Evolutionary conservation across 805 yeast genomes (phyloP).

Genomic region (Lipomyces spencermartinsiae): DNA sequence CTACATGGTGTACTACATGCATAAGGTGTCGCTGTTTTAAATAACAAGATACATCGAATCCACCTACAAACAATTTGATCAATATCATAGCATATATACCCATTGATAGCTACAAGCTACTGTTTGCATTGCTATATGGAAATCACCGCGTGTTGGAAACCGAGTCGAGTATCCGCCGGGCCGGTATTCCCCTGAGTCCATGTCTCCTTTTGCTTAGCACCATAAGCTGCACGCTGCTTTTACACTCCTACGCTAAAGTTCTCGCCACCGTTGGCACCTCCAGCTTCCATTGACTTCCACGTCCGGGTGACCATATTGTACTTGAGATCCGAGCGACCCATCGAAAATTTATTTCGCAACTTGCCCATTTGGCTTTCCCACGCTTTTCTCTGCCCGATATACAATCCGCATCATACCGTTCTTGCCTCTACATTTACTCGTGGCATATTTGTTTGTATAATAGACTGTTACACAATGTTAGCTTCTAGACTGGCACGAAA

Average conservation of each 20-base stretch:
- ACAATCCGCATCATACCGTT: constrained; percentile 13
- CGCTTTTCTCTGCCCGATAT: neutral
- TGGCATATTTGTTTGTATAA: constrained; percentile 2
- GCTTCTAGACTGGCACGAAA: constrained; percentile 52
- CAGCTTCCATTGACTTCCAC: constrained; percentile 33
- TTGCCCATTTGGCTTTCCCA: constrained; percentile 5
- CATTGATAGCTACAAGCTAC: too few relatives aligned
- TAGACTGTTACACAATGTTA: constrained; percentile 42
- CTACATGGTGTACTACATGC: too few relatives aligned
- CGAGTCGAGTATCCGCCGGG: neutral
- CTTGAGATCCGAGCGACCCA: neutral
- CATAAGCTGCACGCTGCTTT: neutral
- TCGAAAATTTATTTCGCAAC: constrained; percentile 11
- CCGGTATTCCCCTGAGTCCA: neutral
- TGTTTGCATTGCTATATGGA: too few relatives aligned
- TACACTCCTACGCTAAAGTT: neutral
- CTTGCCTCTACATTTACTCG: constrained; percentile 8
- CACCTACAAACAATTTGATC: too few relatives aligned
- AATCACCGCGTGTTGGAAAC: too few relatives aligned
- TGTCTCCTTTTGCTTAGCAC: neutral
- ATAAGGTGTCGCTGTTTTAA: too few relatives aligned
- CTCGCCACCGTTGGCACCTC: neutral
- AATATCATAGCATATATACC: too few relatives aligned
- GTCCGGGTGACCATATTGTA: constrained; percentile 28
- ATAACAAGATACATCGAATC: too few relatives aligned